Base-by-base conservation (phyloP, 805 yeast genomes). In the Yamadazyma sp. region DNA sequence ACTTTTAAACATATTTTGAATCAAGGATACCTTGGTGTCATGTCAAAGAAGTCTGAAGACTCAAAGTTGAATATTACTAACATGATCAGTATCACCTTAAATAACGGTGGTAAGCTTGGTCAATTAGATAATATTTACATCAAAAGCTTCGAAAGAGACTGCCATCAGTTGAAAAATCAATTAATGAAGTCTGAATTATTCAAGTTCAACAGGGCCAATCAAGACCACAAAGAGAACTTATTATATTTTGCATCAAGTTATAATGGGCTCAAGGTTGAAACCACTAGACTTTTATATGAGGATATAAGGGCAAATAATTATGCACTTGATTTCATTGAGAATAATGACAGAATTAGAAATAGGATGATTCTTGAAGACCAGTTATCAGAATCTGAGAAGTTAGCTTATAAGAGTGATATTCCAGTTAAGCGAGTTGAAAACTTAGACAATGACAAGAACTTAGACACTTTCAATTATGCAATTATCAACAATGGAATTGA, bases 311-410 rank as follows among this genome's bases (percentile, higher is more conserved):
- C 46, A 1, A 36, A 43, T 4, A 50, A 42, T 5, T 80, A 80
- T 73, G 54, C 67, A 2, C 56, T 86, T 7, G 94, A 85, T 50
- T 70, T 73, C 20, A 76, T 81, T 33, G 95, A 86, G 52, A 84
- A 86, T 22, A 63, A 70, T 19, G 78, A 80, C 45, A 60, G 91
- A 43, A 81, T 77, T 75, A 65, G 89, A 40, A 78, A 70, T 39
- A 62, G 84, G 39, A 50, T 86, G 30, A 53, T 81, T 4, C 73
- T 77, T 13, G 78, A 75, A 38, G 75, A 73, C 38, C 74, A 74
- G 26, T 42, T 69, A 5, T 58, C 68, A 1, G 70, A 65, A 9
- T 62, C 70, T 7, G 73, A 74, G 36, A 63, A 62, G 33, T 46
- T 74, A 9, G 54, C 69, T 0, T 70, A 69, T 35, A 57, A 57